phyloP scores from a whole-genome alignment of 257 asterid species.

The Leptodermis oblonga region DNA sequence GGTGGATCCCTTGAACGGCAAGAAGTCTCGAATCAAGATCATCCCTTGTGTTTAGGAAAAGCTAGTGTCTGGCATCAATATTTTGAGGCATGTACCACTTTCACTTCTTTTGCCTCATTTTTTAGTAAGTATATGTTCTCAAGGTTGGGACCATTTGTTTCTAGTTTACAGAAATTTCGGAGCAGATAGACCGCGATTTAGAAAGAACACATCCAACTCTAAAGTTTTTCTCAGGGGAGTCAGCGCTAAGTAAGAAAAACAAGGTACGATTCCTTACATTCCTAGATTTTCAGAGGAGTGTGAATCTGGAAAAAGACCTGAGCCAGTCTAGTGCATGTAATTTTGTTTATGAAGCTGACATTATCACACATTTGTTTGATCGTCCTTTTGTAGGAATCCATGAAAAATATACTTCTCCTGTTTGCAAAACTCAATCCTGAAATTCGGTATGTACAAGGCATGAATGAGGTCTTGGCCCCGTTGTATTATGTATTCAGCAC shows the following conservation, averaged over 20 bases:
- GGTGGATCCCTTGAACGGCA: constrained; percentile 15
- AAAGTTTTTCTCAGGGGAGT: constrained; percentile 19
- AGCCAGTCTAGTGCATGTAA: neutral
- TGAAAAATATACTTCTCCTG: constrained; percentile 24
- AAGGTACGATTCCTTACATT: constrained; percentile 8
- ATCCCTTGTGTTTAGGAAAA: constrained; percentile 23
- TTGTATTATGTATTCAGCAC: constrained; percentile 20
- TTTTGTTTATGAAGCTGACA: neutral
- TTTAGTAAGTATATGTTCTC: neutral
- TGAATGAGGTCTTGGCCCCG: constrained; percentile 28
- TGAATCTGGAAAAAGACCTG: neutral
- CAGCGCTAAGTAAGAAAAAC: constrained; percentile 16
- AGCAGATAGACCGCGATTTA: constrained; percentile 23
- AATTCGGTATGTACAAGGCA: constrained; percentile 27
- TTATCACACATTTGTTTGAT: neutral
- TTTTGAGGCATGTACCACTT: constrained; percentile 19
- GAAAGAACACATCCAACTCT: constrained; percentile 19
- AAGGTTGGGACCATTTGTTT: neutral
- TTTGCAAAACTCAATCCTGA: constrained; percentile 29
- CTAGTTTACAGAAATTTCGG: constrained; percentile 22
- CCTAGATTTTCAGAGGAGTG: neutral
- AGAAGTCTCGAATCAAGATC: constrained; percentile 17
- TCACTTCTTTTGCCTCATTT: neutral
- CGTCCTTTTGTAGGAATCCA: constrained; percentile 16
- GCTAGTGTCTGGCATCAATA: constrained; percentile 24